Evolutionary conservation across 139 green algal species (phyloP).

Genomic region (Picochlorum sp.): DNA sequence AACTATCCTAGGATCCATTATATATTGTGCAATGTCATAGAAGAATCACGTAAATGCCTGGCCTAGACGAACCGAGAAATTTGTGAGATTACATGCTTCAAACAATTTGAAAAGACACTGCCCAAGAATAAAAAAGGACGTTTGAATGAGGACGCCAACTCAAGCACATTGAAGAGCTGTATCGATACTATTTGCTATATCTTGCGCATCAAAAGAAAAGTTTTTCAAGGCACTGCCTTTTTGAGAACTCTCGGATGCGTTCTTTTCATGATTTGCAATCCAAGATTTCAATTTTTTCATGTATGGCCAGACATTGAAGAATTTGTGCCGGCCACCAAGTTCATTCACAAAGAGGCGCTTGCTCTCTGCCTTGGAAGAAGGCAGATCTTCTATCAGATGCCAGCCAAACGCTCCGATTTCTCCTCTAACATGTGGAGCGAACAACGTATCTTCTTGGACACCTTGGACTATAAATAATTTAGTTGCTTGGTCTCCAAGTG

Average conservation of each 20-base stretch:
- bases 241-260: neutral
- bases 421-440: constrained; percentile 44
- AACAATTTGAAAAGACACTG: too few species aligned
- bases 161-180: too few species aligned
- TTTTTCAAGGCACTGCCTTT: neutral
- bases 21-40: too few species aligned
- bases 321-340: constrained; percentile 58
- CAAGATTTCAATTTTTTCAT: constrained; percentile 46
- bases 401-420: constrained; percentile 79
- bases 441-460: constrained; percentile 51
- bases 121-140: too few species aligned
- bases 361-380: constrained; percentile 32
- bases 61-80: too few species aligned
- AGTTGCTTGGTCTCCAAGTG: constrained; percentile 45
- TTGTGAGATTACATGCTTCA: too few species aligned
- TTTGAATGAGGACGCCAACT: too few species aligned
- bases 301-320: constrained; percentile 73
- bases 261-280: constrained; percentile 26
- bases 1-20: too few species aligned
- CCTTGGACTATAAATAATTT: constrained; percentile 61
- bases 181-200: neutral
- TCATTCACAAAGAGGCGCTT: constrained; percentile 52
- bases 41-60: too few species aligned
- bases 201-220: neutral
- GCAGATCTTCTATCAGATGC: constrained; percentile 56